A percentile compares a stretch with the other conserved stretches of the same genome.
phyloP scores from a whole-genome alignment of 805 yeast genomes.

The Wickerhamomyces queroliae region DNA sequence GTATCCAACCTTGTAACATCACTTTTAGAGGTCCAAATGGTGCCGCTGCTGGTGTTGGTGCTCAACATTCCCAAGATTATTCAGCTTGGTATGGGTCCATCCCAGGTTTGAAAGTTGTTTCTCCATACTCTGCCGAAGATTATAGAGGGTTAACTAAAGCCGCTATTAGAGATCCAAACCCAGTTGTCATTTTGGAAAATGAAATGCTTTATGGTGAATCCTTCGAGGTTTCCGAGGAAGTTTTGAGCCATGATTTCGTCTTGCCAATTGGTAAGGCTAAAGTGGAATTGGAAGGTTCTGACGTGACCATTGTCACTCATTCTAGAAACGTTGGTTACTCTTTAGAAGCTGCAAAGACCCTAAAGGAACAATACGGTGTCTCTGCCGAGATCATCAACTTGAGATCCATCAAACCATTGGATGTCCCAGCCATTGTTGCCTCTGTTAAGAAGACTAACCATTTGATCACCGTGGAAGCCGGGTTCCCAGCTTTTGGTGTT shows the following conservation, averaged over 20 bases:
- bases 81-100: constrained; percentile 97
- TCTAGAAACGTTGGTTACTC: constrained; percentile 85
- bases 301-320: constrained; percentile 85
- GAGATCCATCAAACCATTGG: constrained; percentile 96
- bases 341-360: constrained; percentile 82
- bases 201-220: constrained; percentile 92
- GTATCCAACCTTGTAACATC: constrained; percentile 94
- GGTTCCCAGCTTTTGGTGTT: constrained; percentile 97
- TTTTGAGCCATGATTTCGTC: constrained; percentile 79
- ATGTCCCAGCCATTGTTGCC: constrained; percentile 75
- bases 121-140: constrained; percentile 95
- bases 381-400: constrained; percentile 91
- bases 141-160: constrained; percentile 94
- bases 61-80: constrained; percentile 98
- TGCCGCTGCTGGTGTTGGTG: constrained; percentile 99
- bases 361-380: constrained; percentile 81
- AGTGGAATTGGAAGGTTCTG: constrained; percentile 89
- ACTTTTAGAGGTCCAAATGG: constrained; percentile 99
- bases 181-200: constrained; percentile 92
- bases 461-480: constrained; percentile 92
- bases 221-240: constrained; percentile 87
- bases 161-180: constrained; percentile 98
- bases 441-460: constrained; percentile 96
- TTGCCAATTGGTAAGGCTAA: constrained; percentile 95
- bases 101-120: constrained; percentile 95